Evolutionary conservation across 306 rosid genomes (phyloP).

Genomic region (Gillenia trifoliata): DNA sequence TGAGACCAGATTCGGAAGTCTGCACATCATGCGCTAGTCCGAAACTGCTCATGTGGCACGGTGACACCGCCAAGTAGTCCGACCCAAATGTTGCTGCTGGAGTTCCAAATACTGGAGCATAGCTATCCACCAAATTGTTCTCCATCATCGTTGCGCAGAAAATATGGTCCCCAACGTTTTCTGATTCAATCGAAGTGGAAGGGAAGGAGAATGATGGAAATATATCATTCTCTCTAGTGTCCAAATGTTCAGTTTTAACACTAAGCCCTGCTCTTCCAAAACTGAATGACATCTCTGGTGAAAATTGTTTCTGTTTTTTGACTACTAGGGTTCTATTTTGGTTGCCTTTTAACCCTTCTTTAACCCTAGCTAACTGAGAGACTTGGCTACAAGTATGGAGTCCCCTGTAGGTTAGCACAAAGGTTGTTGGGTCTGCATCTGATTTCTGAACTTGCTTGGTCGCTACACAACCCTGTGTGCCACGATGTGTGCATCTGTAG

Average conservation of each 20-base stretch:
- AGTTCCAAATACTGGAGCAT: conserved; percentile 30
- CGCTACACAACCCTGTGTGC: conserved; percentile 67
- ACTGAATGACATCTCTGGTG: conserved; percentile 13
- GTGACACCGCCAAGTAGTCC: conserved; percentile 34
- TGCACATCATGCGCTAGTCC: conserved; percentile 39
- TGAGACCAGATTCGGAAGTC: conserved; percentile 50
- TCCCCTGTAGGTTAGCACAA: conserved; percentile 53
- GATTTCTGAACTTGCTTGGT: conserved; percentile 82
- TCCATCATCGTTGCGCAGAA: conserved; percentile 32
- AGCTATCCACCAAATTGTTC: conserved; percentile 23
- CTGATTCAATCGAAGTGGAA: conserved; percentile 33
- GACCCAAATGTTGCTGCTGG: conserved; percentile 48
- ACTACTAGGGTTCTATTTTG: conserved; percentile 14
- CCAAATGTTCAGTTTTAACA: conserved; percentile 42
- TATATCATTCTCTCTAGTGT: conserved; percentile 25
- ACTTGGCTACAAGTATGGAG: conserved; percentile 61
- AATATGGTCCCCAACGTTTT: conserved; percentile 30
- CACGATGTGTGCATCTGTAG: conserved; percentile 71
- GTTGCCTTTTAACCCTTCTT: conserved; percentile 23
- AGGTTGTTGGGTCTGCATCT: conserved; percentile 45
- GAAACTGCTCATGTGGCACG: conserved; percentile 18
- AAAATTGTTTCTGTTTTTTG: conserved; percentile 18
- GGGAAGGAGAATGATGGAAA: conserved; percentile 48
- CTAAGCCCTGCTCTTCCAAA: conserved; percentile 30
- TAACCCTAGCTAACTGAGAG: conserved; percentile 23